Evolutionary conservation across 108 stramenopile species (phyloP), one percentile per base, ranked within the genome.

Genomic region (Nitzschia sp.): DNA sequence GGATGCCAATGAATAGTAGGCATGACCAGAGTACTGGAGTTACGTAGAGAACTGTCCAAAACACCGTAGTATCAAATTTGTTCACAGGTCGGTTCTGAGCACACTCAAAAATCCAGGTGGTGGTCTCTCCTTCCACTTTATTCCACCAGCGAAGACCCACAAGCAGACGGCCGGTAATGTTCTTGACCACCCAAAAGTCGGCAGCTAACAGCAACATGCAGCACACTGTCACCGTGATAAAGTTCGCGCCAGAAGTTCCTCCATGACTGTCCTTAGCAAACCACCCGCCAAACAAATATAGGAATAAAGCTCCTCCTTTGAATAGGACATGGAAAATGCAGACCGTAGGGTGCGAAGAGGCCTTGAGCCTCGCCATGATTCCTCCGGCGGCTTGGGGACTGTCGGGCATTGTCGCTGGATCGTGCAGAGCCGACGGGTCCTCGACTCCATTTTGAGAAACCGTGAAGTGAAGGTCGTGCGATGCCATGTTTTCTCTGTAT

Each of bases 141-240:
- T 93, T 95, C 98, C 98, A 98, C 98, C 98, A 98, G 26, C 98
- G 85, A 29, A 98, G 75, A 48, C 97, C 97, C 18, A 98, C 98
- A 49, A 97, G 74, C 29, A 94, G 66, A 34, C 95, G 75, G 13
- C 95, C 95, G 8, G 91, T 88, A 18, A 96, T 77, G 68, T 96
- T 96, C 77, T 96, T 96, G 36, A 97, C 96, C 5, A 93, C 91
- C 97, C 97, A 98, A 80, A 98, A 98, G 71, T 98, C 98, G n/a
- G 94, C 93, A 24, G 97, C 92, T 38, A 95, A 63, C 27, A 98
- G 69, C 13, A 98, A 74, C 30, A 98, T 51, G 80, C 94, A 95
- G 24, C 94, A 35, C 33, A 98, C 96, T 21, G 87, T 95, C 56
- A 95, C 78, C 53, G 93, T 88, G 49, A 97, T 84, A 63, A 94